Evolutionary conservation across 768 basidiomycete genomes (phyloP).

Genomic region (Plicaturopsis crispa): DNA sequence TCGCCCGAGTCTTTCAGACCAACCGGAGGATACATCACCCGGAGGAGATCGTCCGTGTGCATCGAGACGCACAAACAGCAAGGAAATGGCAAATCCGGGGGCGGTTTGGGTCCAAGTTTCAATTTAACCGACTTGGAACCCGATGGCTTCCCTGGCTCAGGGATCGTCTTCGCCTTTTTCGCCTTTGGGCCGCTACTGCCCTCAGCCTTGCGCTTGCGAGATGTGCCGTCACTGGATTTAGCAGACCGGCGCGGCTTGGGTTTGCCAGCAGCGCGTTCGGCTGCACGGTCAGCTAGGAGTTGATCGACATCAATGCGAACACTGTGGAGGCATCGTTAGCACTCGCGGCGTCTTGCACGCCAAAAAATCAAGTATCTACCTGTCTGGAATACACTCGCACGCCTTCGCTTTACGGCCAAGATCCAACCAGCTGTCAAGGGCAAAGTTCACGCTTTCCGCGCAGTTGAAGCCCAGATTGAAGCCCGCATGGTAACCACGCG

Average conservation of each 20-base stretch:
- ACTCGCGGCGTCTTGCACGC: background rate
- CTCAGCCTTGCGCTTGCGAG: constrained; percentile 35
- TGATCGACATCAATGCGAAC: constrained; percentile 93
- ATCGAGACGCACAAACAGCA: constrained; percentile 64
- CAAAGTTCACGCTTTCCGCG: constrained; percentile 96
- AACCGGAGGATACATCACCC: constrained; percentile 61
- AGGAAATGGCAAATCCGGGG: constrained; percentile 48
- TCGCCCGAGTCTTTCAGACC: constrained; percentile 19
- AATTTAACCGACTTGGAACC: constrained; percentile 48
- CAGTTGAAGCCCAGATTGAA: constrained; percentile 97
- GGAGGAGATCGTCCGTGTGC: constrained; percentile 46
- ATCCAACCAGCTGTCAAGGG: constrained; percentile 90
- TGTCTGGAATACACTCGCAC: constrained; percentile 68
- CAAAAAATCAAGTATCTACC: constrained; percentile 30
- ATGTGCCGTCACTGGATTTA: background rate
- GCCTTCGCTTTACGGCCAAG: constrained; percentile 74
- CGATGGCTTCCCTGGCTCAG: constrained; percentile 19
- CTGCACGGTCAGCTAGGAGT: constrained; percentile 60
- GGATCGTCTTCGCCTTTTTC: constrained; percentile 42
- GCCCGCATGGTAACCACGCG: constrained; percentile 92
- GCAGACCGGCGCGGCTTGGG: background rate
- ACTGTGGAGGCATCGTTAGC: constrained; percentile 32
- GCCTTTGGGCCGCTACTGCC: constrained; percentile 27
- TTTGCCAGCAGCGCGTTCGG: constrained; percentile 25
- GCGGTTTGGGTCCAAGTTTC: constrained; percentile 58